Percentiles rank a stretch among this genome's conserved stretches.
These are phyloP conservation scores for Ophiocordyceps camponoti-saundersi DNA, from an alignment of 2,329 filamentous ascomycete genomes.

Conservation along the genomic window DNA sequence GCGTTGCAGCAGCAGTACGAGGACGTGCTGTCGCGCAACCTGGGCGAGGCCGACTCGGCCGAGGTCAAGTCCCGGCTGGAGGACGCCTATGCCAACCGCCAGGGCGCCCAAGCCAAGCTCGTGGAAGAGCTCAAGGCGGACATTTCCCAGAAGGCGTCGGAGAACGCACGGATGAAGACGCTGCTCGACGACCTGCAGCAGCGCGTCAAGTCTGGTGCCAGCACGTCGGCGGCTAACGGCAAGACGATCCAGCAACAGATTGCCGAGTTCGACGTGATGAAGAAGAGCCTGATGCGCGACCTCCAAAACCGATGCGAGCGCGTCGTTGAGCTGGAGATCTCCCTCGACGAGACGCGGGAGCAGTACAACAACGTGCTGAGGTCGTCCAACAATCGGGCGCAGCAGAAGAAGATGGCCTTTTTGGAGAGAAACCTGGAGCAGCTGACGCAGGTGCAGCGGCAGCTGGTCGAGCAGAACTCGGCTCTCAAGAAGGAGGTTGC, in stretches of 20 bases:
- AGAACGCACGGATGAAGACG: slow-evolving; percentile 65
- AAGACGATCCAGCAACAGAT: slow-evolving; percentile 97
- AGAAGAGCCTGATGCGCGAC: slow-evolving; percentile 98
- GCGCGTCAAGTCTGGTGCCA: slow-evolving; percentile 45
- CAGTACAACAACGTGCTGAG: slow-evolving; percentile 98
- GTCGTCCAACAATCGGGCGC: slow-evolving; percentile 91
- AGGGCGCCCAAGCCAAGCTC: slow-evolving; percentile 55
- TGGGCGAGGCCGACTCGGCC: slow-evolving; percentile 62
- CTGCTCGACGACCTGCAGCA: slow-evolving; percentile 68
- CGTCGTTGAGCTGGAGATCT: slow-evolving; percentile 95
- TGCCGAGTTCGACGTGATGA: slow-evolving; percentile 97
- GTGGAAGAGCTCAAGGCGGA: slow-evolving; percentile 64
- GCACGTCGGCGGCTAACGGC: slow-evolving; percentile 51
- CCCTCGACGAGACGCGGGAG: slow-evolving; percentile 88
- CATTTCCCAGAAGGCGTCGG: slow-evolving; percentile 58
- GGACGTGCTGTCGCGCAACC: slow-evolving; percentile 60
- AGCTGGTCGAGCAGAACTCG: slow-evolving; percentile 95
- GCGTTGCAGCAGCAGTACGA: slow-evolving; percentile 72
- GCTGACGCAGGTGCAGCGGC: slow-evolving; percentile 88
- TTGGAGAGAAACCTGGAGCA: slow-evolving; percentile 96
- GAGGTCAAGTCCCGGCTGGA: slow-evolving; percentile 70
- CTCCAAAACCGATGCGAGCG: slow-evolving; percentile 96
- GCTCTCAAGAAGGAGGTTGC: slow-evolving; percentile 97
- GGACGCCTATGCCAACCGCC: slow-evolving; percentile 58
- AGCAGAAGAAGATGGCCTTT: slow-evolving; percentile 99